Evolutionary conservation across 306 rosid species (phyloP).

Genomic region (Sechiopsis laciniata): DNA sequence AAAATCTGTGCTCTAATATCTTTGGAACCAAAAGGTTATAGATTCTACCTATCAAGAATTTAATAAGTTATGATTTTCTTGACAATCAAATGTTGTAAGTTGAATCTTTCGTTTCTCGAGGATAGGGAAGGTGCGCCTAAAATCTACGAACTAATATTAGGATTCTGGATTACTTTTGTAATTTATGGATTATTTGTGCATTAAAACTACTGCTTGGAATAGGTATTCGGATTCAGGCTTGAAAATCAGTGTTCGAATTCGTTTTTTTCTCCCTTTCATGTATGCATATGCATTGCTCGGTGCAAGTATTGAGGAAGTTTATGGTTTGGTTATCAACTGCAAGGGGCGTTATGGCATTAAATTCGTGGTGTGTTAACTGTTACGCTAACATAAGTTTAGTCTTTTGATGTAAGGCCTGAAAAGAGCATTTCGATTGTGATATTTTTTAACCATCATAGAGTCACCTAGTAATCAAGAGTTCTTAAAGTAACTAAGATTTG

Average conservation of each 20-base stretch:
- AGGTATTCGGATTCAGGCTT: neutral
- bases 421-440: neutral
- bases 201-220: neutral
- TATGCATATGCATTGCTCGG: neutral
- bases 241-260: slow-evolving; percentile 1
- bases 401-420: slow-evolving; percentile 1
- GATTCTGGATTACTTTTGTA: neutral
- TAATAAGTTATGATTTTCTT: no score
- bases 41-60: no score
- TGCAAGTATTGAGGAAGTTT: slow-evolving; percentile 15
- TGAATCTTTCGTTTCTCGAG: no score
- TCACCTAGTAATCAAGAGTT: no score
- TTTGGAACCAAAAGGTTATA: no score
- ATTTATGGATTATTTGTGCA: neutral
- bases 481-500: no score
- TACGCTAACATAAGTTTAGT: neutral
- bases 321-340: neutral
- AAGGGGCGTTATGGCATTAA: neutral
- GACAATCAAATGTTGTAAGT: no score
- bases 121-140: no score
- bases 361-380: neutral
- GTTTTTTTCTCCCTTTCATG: no score
- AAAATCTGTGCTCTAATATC: no score
- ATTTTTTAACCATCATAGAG: no score
- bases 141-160: neutral